Conservation (phyloP, 768 basidiomycete genomes). For the Podaxis carcinomalis region DNA sequence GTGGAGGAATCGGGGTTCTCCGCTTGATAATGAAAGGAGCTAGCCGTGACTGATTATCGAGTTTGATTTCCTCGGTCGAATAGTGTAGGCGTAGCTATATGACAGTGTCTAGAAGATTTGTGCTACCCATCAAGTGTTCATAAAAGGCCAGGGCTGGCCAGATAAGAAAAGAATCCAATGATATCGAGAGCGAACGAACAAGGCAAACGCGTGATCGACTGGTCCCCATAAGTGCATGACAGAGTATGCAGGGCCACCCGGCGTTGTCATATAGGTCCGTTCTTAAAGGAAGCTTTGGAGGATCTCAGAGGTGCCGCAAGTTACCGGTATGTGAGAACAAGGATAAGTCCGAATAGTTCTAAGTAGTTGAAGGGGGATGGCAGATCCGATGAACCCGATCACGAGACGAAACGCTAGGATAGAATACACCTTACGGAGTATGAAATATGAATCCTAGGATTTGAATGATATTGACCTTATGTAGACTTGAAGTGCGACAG, state of each 20-base stretch:
- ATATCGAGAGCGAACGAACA: too few relatives aligned
- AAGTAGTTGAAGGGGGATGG: neutral
- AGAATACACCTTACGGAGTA: neutral
- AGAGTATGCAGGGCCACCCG: neutral
- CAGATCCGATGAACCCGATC: neutral
- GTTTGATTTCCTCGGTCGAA: neutral
- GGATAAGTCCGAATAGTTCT: neutral
- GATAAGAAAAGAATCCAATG: too few relatives aligned
- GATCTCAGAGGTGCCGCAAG: neutral
- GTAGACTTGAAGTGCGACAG: neutral
- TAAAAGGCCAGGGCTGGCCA: neutral
- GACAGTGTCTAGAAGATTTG: neutral
- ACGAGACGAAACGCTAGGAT: neutral
- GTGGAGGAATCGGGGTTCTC: neutral
- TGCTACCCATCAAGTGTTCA: neutral
- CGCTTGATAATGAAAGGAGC: neutral
- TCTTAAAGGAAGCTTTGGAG: neutral
- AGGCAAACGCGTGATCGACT: too few relatives aligned
- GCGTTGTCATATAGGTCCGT: neutral
- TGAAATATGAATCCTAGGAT: constrained; percentile 9
- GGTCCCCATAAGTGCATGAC: neutral
- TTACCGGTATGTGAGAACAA: neutral
- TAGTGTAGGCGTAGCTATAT: neutral
- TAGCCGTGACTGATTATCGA: neutral
- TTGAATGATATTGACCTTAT: neutral